phyloP scores from a whole-genome alignment of 2,329 filamentous ascomycete genomes.

The Penicillium sp. region DNA sequence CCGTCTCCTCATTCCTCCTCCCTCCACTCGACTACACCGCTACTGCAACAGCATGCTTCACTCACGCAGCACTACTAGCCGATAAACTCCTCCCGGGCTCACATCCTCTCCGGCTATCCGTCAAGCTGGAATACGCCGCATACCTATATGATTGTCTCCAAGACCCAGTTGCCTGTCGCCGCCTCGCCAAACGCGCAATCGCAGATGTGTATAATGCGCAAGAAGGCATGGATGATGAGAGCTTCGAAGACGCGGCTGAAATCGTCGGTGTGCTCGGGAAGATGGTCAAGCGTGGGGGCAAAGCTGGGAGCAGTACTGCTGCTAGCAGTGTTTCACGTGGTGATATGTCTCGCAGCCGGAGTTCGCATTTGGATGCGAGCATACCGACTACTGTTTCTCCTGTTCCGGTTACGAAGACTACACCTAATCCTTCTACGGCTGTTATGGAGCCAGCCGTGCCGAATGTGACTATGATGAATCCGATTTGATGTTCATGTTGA shows the following conservation, averaged over 20 bases:
- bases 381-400: conserved; percentile 23
- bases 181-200: conserved; percentile 78
- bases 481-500: conserved; percentile 25
- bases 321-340: conserved; percentile 29
- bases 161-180: conserved; percentile 72
- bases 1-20: conserved; percentile 71
- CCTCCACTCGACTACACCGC: conserved; percentile 79
- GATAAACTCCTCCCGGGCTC: conserved; percentile 78
- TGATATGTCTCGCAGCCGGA: conserved; percentile 33
- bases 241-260: conserved; percentile 88
- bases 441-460: conserved; percentile 26
- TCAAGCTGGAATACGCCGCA: conserved; percentile 88
- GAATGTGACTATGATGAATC: conserved; percentile 35
- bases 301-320: conserved; percentile 35
- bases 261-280: conserved; percentile 81
- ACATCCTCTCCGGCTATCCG: conserved; percentile 82
- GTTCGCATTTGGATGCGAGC: conserved; percentile 23
- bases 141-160: conserved; percentile 93
- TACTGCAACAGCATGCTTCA: conserved; percentile 77
- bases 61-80: conserved; percentile 71
- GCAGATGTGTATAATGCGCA: conserved; percentile 86
- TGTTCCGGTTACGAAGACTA: conserved; percentile 18
- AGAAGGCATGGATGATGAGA: conserved; percentile 92
- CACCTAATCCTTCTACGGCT: conserved; percentile 6
- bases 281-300: conserved; percentile 76